Percentiles rank a stretch among this genome's conserved stretches.
These are phyloP conservation scores for Tarenaya hassleriana DNA, from an alignment of 345 rosid species.

Conservation along the genomic window DNA sequence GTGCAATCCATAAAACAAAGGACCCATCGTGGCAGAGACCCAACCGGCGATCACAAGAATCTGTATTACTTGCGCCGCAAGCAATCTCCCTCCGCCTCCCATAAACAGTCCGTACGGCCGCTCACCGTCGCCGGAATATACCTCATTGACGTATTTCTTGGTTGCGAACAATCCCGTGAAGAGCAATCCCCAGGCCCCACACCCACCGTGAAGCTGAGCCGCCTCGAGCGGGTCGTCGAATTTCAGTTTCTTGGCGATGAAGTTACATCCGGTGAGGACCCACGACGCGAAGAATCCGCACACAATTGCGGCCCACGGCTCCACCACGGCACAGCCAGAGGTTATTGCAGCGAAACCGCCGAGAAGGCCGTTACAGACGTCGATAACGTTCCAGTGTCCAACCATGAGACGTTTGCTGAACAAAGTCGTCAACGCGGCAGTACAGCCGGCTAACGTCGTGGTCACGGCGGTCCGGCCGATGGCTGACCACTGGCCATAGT, in stretches of 20 bases:
- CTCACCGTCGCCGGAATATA: conserved; percentile 1
- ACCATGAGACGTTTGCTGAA: conserved; percentile 18
- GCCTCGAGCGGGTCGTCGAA: conserved; percentile 24
- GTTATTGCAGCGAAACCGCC: conserved; percentile 20
- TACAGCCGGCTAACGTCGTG: conserved; percentile 21
- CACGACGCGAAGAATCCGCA: conserved; percentile 23
- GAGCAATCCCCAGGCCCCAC: conserved; percentile 24
- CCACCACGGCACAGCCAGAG: conserved; percentile 21
- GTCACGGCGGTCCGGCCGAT: conserved; percentile 18
- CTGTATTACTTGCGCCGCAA: conserved; percentile 11
- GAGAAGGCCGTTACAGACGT: conserved; percentile 17
- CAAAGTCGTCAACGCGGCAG: conserved; percentile 21
- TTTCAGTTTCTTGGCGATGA: conserved; percentile 16
- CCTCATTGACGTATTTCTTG: conserved; percentile 10
- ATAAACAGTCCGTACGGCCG: conserved; percentile 20
- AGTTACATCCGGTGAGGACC: conserved; percentile 15
- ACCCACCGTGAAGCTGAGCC: conserved; percentile 23
- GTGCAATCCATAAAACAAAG: conserved; percentile 20
- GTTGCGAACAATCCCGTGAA: conserved; percentile 24
- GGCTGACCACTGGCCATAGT: conserved; percentile 26
- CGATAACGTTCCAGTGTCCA: conserved; percentile 19
- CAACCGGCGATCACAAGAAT: conserved; percentile 17
- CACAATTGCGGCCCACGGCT: conserved; percentile 21
- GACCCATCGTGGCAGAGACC: conserved; percentile 18
- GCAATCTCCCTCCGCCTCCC: conserved; percentile 21